Base-by-base conservation (phyloP, 192 early-diverging fungal species). In the Entomortierella chlamydospora region DNA sequence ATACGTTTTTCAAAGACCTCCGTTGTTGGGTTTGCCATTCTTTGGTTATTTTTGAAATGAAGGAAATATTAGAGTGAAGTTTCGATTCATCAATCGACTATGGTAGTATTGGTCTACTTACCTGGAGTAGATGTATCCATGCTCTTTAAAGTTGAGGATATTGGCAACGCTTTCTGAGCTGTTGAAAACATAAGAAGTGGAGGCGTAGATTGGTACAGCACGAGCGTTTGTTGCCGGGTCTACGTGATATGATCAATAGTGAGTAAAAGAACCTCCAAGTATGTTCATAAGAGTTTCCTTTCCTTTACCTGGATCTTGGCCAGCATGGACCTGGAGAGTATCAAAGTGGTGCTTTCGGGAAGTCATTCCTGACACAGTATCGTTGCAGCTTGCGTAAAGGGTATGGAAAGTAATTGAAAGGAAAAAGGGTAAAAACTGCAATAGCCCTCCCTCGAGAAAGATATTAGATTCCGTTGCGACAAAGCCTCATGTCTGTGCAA, bases 1-100 rank as follows among this genome's bases (percentile, higher is more conserved):
- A 98, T 89, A 57, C 97, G 88, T 86, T 98, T 82, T 83, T 98
- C 97, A 83, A 97, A 95, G 42, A 93, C 95, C 53, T 91, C 93
- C 41, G 76, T 94, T 20, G 96, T 96, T 6, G 95, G 96, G 82
- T 97, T 96, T 73, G 60, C 67, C 45, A 78, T 60, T 78, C 74
- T 37, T n/a, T 9, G 25, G 45, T 53, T 49, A 20, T 47, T 41
- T 41, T 41, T 41, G 13, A 41, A 41, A 9, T 17, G 34, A 37
- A 10, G 10, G 34, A 37, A 17, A 20, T 47, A 47, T 47, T 47
- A 37, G 4, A 37, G 34, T 7, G 34, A 37, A 17, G 12, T 12
- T 4, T 47, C 15, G 45, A 11, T 17, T 42, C 57, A 12, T 11
- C 12, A 47, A 47, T n/a, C n/a, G n/a, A n/a, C n/a, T 20, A 20